These are phyloP conservation scores for Biscogniauxia mediterranea DNA, from an alignment of 2,329 filamentous ascomycete species.

Conservation along the genomic window DNA sequence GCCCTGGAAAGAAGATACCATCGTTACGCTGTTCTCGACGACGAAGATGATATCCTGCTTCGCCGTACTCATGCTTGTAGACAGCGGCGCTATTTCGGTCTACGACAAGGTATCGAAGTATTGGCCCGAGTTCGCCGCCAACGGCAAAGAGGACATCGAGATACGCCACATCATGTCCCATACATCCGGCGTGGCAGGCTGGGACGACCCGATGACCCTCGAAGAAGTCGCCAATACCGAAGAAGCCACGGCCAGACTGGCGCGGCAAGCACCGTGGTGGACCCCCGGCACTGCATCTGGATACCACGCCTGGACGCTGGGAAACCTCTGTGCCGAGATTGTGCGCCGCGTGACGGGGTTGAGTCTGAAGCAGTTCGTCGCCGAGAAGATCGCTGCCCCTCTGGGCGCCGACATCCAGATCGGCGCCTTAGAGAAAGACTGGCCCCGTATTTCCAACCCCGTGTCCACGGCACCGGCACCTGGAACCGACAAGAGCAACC, in stretches of 20 bases:
- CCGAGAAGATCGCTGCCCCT: conserved; percentile 36
- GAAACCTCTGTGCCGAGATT: conserved; percentile 42
- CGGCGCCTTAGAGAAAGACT: conserved; percentile 41
- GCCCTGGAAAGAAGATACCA: conserved; percentile 38
- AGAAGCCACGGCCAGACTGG: conserved; percentile 33
- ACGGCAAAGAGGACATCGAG: conserved; percentile 38
- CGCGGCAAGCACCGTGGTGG: conserved; percentile 42
- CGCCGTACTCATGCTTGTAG: conserved; percentile 37
- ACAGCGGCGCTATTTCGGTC: conserved; percentile 37
- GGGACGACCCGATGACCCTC: conserved; percentile 31
- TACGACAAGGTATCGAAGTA: conserved; percentile 38
- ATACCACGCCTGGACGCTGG: conserved; percentile 40
- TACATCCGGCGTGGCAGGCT: conserved; percentile 35
- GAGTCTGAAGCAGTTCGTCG: conserved; percentile 38
- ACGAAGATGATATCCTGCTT: conserved; percentile 39
- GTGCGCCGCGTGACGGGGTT: conserved; percentile 40
- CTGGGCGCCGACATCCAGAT: conserved; percentile 46
- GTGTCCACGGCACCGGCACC: conserved; percentile 26
- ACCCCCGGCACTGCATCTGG: conserved; percentile 39
- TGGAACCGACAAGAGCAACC: neutral
- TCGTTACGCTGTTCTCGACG: conserved; percentile 37
- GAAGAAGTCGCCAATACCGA: conserved; percentile 34
- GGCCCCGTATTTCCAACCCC: conserved; percentile 36
- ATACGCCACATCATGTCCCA: conserved; percentile 42
- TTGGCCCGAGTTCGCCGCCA: conserved; percentile 44